Evolutionary conservation across 768 basidiomycete species (phyloP).

Genomic region (Pleurotus sapidus): DNA sequence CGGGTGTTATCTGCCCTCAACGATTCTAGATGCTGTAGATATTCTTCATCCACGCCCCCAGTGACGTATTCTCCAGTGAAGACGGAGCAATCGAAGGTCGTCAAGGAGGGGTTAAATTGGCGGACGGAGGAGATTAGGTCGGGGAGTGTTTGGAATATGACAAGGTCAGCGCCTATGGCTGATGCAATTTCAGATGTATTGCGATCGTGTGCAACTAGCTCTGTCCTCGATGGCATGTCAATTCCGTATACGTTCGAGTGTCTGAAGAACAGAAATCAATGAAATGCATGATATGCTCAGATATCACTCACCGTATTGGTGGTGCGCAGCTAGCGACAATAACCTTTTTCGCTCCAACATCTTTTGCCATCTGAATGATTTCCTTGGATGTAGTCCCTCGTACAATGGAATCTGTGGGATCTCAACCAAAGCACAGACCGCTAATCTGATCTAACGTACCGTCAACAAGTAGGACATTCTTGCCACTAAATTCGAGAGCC

Average conservation of each 20-base stretch:
- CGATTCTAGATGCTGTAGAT: slow-evolving; percentile 72
- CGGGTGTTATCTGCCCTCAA: slow-evolving; percentile 83
- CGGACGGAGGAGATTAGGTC: slow-evolving; percentile 87
- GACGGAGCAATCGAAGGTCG: slow-evolving; percentile 91
- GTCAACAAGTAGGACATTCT: slow-evolving; percentile 94
- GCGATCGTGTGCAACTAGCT: slow-evolving; percentile 86
- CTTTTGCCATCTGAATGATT: slow-evolving; percentile 99
- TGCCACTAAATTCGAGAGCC: slow-evolving; percentile 92
- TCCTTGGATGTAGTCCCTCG: slow-evolving; percentile 98
- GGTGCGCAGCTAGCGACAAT: slow-evolving; percentile 97
- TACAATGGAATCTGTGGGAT: slow-evolving; percentile 85
- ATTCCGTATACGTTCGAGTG: slow-evolving; percentile 97
- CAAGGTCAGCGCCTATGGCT: slow-evolving; percentile 91
- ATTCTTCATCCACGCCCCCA: slow-evolving; percentile 83
- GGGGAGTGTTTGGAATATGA: slow-evolving; percentile 90
- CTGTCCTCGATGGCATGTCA: slow-evolving; percentile 96
- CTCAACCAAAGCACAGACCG: neutral
- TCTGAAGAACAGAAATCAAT: slow-evolving; percentile 30
- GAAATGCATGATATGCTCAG: neutral
- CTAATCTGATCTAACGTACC: slow-evolving; percentile 43
- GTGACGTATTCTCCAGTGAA: slow-evolving; percentile 98
- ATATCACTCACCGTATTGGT: slow-evolving; percentile 72
- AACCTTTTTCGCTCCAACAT: slow-evolving; percentile 95
- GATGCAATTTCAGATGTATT: slow-evolving; percentile 67
- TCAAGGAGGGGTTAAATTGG: slow-evolving; percentile 76